phyloP scores from a whole-genome alignment of 1,139 yeast species.

The Entelexis paramagnoliae region DNA sequence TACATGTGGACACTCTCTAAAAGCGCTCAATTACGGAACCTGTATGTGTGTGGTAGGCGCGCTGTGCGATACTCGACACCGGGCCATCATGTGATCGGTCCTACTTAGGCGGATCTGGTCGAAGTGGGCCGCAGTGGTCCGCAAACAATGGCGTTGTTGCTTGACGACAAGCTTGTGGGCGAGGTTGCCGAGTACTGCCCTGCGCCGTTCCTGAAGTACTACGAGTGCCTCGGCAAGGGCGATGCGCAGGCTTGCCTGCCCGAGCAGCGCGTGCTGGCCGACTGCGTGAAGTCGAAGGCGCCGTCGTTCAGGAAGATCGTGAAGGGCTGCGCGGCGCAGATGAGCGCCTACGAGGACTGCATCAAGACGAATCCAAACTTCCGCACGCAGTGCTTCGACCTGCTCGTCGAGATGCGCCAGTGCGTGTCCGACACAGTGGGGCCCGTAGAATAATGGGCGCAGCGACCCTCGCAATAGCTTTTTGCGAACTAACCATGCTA shows the following conservation, averaged over 20 bases:
- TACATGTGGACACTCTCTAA: no score
- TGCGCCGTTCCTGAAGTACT: conserved; percentile 51
- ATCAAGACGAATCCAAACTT: conserved; percentile 36
- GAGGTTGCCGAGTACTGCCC: conserved; percentile 62
- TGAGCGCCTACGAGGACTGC: conserved; percentile 54
- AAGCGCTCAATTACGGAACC: no score
- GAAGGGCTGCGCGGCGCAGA: conserved; percentile 44
- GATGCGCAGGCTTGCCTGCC: conserved; percentile 41
- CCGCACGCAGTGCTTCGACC: conserved; percentile 36
- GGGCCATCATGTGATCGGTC: background rate
- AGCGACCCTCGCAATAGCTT: no score
- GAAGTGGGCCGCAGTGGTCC: background rate
- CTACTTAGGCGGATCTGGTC: background rate
- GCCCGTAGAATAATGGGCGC: no score
- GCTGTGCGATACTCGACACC: no score
- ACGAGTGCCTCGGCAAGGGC: conserved; percentile 49
- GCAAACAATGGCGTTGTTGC: conserved; percentile 35
- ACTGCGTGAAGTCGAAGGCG: conserved; percentile 49
- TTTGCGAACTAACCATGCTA: no score
- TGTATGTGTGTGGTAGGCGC: no score
- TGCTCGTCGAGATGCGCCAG: conserved; percentile 32
- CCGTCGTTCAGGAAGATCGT: conserved; percentile 59
- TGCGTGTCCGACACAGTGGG: conserved; percentile 27
- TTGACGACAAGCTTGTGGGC: conserved; percentile 47
- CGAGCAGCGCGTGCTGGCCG: conserved; percentile 44